Conservation (phyloP, 805 yeast species). For the Saturnispora bothae region DNA sequence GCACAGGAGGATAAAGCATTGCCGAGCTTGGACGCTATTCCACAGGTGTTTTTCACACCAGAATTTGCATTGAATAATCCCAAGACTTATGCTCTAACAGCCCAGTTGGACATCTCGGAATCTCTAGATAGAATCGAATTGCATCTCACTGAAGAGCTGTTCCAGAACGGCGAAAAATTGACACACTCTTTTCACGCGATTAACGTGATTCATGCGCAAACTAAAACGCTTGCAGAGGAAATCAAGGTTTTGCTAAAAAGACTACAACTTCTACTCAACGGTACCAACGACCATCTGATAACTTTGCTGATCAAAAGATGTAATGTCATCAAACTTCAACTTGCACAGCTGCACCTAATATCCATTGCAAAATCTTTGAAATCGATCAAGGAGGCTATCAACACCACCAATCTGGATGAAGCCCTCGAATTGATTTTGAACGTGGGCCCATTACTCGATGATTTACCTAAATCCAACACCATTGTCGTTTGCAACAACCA, state of each 20-base stretch:
- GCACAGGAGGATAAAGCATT: slow-evolving; percentile 18
- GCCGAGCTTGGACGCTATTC: slow-evolving; percentile 39
- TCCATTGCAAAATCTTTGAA: slow-evolving; percentile 2
- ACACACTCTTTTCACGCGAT: slow-evolving; percentile 78
- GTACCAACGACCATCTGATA: slow-evolving; percentile 49
- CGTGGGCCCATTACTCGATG: slow-evolving; percentile 1
- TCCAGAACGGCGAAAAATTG: slow-evolving; percentile 74
- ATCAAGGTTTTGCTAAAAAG: slow-evolving; percentile 37
- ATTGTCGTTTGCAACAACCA: not conserved
- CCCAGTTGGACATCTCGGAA: slow-evolving; percentile 67
- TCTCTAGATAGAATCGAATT: slow-evolving; percentile 81
- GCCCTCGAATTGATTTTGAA: slow-evolving; percentile 3
- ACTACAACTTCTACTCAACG: slow-evolving; percentile 36
- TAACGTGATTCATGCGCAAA: slow-evolving; percentile 46
- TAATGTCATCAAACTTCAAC: slow-evolving; percentile 24
- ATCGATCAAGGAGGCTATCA: slow-evolving; percentile 3
- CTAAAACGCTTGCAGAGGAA: slow-evolving; percentile 39
- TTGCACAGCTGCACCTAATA: slow-evolving; percentile 4
- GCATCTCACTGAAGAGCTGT: slow-evolving; percentile 69
- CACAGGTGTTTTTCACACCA: slow-evolving; percentile 54
- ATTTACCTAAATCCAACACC: slow-evolving; percentile 2
- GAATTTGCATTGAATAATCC: slow-evolving; percentile 84
- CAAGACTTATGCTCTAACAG: slow-evolving; percentile 62
- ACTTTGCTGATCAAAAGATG: slow-evolving; percentile 52
- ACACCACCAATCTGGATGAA: slow-evolving; percentile 1